Base-by-base conservation (phyloP, 768 basidiomycete species). In the Tephrocybe sp. region DNA sequence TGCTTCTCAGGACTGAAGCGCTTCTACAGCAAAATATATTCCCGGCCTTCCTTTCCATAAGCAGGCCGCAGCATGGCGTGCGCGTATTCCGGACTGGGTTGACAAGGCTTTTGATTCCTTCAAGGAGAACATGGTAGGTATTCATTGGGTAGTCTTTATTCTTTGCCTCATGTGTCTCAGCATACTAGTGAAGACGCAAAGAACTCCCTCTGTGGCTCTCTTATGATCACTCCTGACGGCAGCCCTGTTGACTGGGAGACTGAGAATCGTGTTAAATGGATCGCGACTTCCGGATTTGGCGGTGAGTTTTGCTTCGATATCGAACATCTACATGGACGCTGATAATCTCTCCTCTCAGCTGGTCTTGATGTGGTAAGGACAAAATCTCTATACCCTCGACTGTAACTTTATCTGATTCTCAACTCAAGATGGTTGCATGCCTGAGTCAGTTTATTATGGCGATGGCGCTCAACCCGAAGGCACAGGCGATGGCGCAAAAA, bases 221-320 rank as follows among this genome's bases (percentile, higher is more conserved):
- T 57, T 21, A 53, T 57, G 52, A 57, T 57, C n/a, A 48, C 45
- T 9, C 23, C 48, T 6, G 56, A 54, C 22, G 56, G 56, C 9
- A 47, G 52, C 29, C 38, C 52, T 2, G 56, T 57, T 11, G 49
- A 53, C 34, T 21, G 45, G 7, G 56, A 53, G 27, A 57, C 56
- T 4, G 56, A 57, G 29, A 53, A 53, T 16, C 43, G 56, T n/a
- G 52, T 57, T 16, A 57, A 57, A 43, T 57, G 56, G 56, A 57
- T 57, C 30, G 56, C 56, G 18, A 48, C 56, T 10, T 57, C 56
- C 7, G 52, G 52, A 3, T 57, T 57, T 33, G 56, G 56, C 21
- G 56, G 56, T 57, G 48, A 9, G 40, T 41, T 12, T n/a, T 18
- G 15, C 24, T 4, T 34, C 10, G 1, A 16, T 29, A 29, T 29